Conservation (phyloP, 1,284 basidiomycete species). For the Apiotrichum gracile region DNA sequence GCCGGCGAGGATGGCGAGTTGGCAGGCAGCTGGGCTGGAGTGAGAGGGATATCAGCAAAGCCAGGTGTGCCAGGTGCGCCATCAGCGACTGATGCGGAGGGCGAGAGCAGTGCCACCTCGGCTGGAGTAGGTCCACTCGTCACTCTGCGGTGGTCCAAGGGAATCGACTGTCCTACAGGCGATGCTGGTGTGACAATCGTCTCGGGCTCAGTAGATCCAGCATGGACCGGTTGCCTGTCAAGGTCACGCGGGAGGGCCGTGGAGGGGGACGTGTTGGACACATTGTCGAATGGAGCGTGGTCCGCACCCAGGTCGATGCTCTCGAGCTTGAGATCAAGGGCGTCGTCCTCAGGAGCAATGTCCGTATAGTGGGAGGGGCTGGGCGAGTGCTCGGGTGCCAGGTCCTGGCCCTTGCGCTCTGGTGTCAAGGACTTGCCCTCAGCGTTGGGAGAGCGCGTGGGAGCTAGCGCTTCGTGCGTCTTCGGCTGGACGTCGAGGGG, state of each 20-base stretch:
- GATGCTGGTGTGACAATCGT: slow-evolving; percentile 1
- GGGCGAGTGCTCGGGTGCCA: not conserved
- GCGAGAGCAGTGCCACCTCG: not conserved
- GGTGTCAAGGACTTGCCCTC: not conserved
- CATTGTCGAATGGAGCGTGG: not conserved
- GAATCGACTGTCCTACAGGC: not conserved
- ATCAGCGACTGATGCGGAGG: not conserved
- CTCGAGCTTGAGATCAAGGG: not conserved
- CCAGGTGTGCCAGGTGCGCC: not conserved
- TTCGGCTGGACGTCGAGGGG: not conserved
- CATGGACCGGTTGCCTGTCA: not conserved
- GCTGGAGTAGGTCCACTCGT: not conserved
- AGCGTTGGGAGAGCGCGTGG: too few species aligned
- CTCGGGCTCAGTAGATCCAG: not conserved
- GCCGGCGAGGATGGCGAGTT: not conserved
- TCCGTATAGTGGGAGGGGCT: not conserved
- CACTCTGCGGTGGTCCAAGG: not conserved
- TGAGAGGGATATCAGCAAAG: not conserved
- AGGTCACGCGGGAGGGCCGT: not conserved
- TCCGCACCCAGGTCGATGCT: not conserved
- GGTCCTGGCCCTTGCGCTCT: not conserved
- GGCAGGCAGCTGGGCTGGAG: not conserved
- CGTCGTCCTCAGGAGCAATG: not conserved
- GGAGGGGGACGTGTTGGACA: not conserved
- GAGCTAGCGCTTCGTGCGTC: not conserved